phyloP scores from a whole-genome alignment of 2,329 filamentous ascomycete species.

The Fusarium sp. region DNA sequence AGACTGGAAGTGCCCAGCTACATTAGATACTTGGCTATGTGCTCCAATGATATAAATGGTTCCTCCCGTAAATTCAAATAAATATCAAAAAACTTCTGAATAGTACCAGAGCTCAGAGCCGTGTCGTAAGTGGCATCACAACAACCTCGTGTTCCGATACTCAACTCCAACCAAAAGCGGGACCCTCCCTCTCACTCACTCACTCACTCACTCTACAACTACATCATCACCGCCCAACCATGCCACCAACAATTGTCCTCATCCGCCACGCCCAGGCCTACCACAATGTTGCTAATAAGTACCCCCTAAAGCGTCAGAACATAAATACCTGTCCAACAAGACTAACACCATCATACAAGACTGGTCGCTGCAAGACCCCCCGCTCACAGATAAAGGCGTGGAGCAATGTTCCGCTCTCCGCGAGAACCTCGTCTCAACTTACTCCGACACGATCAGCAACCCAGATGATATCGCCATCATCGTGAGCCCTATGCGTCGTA shows the following conservation, averaged over 20 bases:
- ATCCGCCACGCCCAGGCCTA: slow-evolving; percentile 85
- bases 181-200: neutral
- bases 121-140: neutral
- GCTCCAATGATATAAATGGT: too few relatives aligned
- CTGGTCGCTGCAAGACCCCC: slow-evolving; percentile 61
- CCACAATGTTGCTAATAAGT: slow-evolving; percentile 66
- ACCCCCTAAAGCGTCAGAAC: neutral
- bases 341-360: slow-evolving; percentile 53
- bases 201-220: slow-evolving; percentile 2
- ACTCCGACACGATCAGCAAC: slow-evolving; percentile 48
- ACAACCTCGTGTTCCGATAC: neutral
- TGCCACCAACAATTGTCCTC: slow-evolving; percentile 75
- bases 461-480: slow-evolving; percentile 62
- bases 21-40: too few relatives aligned
- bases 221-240: slow-evolving; percentile 40
- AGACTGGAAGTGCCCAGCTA: neutral
- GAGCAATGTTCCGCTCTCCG: slow-evolving; percentile 60
- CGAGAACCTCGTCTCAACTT: slow-evolving; percentile 54
- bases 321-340: neutral
- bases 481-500: slow-evolving; percentile 72
- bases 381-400: slow-evolving; percentile 60
- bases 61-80: too few relatives aligned
- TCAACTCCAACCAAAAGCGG: slow-evolving; percentile 17
- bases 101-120: too few relatives aligned
- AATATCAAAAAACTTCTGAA: too few relatives aligned